These are phyloP conservation scores for Piper longum DNA, from an alignment of 164 flowering plant species.

Conservation along the genomic window DNA sequence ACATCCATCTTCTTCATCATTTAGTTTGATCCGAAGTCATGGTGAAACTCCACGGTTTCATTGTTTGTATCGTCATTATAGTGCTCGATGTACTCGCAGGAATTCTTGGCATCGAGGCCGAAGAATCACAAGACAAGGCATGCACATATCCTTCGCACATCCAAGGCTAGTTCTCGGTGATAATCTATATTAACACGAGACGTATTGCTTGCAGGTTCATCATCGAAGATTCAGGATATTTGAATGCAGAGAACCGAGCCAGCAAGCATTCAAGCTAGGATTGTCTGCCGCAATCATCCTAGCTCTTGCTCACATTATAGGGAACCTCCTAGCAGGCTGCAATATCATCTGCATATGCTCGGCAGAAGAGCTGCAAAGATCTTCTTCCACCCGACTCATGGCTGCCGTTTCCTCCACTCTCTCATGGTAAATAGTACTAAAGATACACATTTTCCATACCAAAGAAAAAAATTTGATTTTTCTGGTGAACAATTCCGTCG, in stretches of 20 bases:
- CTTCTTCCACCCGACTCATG: conserved; percentile 51
- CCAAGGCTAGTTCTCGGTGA: not conserved
- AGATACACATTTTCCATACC: too few species aligned
- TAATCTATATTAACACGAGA: not conserved
- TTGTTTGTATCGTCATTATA: conserved; percentile 47
- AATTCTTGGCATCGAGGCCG: conserved; percentile 76
- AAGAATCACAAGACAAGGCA: conserved; percentile 76
- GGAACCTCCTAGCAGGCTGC: conserved; percentile 64
- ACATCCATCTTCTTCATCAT: not conserved
- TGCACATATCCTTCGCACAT: not conserved
- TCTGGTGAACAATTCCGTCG: not conserved
- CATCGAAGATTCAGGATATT: conserved; percentile 59
- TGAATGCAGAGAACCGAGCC: conserved; percentile 78
- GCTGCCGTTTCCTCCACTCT: conserved; percentile 49
- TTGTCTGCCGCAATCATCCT: conserved; percentile 53
- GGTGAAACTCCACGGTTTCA: conserved; percentile 22
- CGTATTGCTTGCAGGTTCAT: conserved; percentile 31
- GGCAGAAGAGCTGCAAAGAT: conserved; percentile 37
- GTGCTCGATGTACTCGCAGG: conserved; percentile 62
- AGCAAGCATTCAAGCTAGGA: conserved; percentile 59
- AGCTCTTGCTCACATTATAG: conserved; percentile 49
- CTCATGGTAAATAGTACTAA: conserved; percentile 38
- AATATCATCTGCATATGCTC: conserved; percentile 37
- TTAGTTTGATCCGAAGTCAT: conserved; percentile 7
- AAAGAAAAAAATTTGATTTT: too few species aligned